These are phyloP conservation scores for Salix viminalis DNA, from an alignment of 345 rosid genomes.

Conservation along the genomic window DNA sequence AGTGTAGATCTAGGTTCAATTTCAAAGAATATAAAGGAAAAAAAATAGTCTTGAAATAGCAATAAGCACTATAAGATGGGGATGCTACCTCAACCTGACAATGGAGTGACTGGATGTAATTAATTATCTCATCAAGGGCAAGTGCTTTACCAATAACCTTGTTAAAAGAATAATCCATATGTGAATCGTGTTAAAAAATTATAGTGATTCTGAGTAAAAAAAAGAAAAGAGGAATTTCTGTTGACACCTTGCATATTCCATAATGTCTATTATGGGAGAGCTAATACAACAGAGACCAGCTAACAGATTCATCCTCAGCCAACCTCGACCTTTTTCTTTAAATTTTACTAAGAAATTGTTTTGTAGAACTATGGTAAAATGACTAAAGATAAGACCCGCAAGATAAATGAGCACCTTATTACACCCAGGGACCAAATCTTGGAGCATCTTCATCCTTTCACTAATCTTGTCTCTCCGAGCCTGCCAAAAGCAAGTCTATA, in stretches of 20 bases:
- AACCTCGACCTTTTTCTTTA: background rate
- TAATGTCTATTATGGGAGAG: background rate
- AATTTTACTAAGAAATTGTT: background rate
- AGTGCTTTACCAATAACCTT: constrained; percentile 90
- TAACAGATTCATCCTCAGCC: background rate
- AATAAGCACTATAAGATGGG: background rate
- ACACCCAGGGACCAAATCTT: constrained; percentile 94
- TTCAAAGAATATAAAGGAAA: background rate
- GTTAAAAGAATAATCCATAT: background rate
- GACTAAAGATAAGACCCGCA: background rate
- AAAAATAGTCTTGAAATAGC: background rate
- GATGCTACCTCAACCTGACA: constrained; percentile 74
- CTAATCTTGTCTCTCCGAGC: constrained; percentile 92
- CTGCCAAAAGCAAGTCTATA: constrained; percentile 24
- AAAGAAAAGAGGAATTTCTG: background rate
- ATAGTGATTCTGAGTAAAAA: background rate
- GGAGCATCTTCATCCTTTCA: constrained; percentile 86
- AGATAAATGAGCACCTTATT: constrained; percentile 48
- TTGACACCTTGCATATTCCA: background rate
- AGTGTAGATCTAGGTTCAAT: constrained; percentile 4
- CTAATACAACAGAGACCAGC: background rate
- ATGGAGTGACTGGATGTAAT: constrained; percentile 82
- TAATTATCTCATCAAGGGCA: constrained; percentile 84
- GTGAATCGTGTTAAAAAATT: background rate
- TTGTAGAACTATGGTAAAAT: background rate